These are phyloP conservation scores for Suillus subalutaceus DNA, from an alignment of 768 basidiomycete species.

Conservation along the genomic window DNA sequence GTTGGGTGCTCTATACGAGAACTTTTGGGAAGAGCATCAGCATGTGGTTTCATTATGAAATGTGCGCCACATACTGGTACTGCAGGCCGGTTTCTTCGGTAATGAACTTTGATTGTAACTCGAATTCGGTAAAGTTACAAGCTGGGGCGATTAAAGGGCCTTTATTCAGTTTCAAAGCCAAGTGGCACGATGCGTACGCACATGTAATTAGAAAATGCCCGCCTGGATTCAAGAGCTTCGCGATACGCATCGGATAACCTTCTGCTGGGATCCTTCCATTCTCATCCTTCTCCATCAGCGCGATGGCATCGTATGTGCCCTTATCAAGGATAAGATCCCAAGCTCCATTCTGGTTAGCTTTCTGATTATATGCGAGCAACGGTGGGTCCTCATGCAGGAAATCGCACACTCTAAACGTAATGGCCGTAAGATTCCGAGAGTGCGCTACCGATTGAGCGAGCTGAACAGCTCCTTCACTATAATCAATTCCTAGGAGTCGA, in stretches of 20 bases:
- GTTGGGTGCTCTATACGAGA: constrained; percentile 74
- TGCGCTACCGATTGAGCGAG: constrained; percentile 62
- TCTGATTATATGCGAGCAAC: constrained; percentile 18
- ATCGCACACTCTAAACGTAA: constrained; percentile 64
- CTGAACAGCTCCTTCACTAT: constrained; percentile 70
- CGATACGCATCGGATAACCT: constrained; percentile 63
- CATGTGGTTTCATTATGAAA: neutral
- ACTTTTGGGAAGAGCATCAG: constrained; percentile 40
- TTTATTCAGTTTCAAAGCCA: constrained; percentile 5
- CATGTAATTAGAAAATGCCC: constrained; percentile 82
- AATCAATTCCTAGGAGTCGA: constrained; percentile 70
- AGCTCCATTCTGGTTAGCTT: constrained; percentile 17
- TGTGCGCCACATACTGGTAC: constrained; percentile 58
- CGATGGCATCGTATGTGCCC: constrained; percentile 89
- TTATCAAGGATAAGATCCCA: constrained; percentile 87
- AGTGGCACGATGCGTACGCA: constrained; percentile 37
- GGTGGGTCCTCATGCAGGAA: constrained; percentile 62
- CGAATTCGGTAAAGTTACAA: constrained; percentile 85
- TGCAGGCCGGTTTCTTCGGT: constrained; percentile 48
- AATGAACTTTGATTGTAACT: constrained; percentile 59
- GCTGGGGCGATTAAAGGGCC: constrained; percentile 41
- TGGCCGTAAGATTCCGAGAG: constrained; percentile 39
- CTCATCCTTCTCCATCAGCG: constrained; percentile 62
- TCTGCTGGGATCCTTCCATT: constrained; percentile 54
- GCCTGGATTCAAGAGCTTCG: constrained; percentile 60